Percentiles rank a stretch among this genome's conserved stretches.
These are phyloP conservation scores for Chaetomium sp. DNA, from an alignment of 2,329 filamentous ascomycete genomes.

Conservation along the genomic window DNA sequence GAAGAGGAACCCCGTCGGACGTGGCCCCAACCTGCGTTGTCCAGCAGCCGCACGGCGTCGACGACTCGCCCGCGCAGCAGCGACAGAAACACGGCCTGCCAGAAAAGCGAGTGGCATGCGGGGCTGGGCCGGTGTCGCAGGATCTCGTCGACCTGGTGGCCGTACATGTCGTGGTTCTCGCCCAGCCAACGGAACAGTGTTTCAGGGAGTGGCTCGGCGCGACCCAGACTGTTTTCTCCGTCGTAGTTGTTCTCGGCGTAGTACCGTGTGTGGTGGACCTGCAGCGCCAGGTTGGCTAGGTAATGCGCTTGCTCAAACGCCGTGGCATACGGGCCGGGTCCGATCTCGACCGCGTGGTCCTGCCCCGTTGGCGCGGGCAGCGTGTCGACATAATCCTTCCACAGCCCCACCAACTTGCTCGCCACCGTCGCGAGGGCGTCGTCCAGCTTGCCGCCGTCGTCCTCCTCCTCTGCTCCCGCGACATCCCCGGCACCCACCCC, in stretches of 20 bases:
- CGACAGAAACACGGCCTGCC: constrained; percentile 72
- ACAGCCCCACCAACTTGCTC: constrained; percentile 46
- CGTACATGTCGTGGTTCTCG: constrained; percentile 65
- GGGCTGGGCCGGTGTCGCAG: constrained; percentile 62
- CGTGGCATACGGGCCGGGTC: constrained; percentile 54
- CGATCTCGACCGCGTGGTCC: constrained; percentile 56
- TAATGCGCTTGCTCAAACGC: constrained; percentile 71
- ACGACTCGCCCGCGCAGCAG: constrained; percentile 68
- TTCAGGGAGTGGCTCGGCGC: constrained; percentile 58
- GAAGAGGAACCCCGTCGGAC: constrained; percentile 53
- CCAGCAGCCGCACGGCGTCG: constrained; percentile 61
- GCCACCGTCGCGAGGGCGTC: constrained; percentile 49
- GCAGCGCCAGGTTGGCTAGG: constrained; percentile 69
- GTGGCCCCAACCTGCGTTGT: constrained; percentile 69
- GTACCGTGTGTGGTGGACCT: constrained; percentile 63
- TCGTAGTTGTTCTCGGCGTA: no score
- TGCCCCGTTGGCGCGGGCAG: constrained; percentile 40
- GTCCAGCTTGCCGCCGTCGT: constrained; percentile 51
- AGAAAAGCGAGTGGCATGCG: constrained; percentile 70
- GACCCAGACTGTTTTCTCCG: constrained; percentile 24
- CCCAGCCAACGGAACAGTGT: constrained; percentile 80
- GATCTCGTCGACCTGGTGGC: constrained; percentile 60
- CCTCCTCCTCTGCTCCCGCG: constrained; percentile 32
- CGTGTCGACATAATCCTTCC: constrained; percentile 47
- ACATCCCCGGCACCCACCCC: constrained; percentile 38